phyloP scores from a whole-genome alignment of 106 monocot genomes.

The Posidonia australis region DNA sequence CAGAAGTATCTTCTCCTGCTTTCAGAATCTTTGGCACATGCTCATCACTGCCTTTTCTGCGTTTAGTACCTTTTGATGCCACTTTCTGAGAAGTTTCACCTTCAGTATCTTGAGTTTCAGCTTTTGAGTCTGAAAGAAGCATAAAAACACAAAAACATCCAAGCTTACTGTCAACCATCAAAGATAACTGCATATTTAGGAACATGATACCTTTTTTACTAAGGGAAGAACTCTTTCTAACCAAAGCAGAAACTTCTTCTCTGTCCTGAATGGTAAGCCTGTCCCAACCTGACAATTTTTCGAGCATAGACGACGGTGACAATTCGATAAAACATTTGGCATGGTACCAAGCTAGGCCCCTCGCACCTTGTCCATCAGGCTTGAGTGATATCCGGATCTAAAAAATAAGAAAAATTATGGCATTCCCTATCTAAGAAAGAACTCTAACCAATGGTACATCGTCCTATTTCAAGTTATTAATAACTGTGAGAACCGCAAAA shows the following conservation, averaged over 20 bases:
- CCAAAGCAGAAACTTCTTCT: constrained; percentile 29
- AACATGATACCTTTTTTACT: constrained; percentile 28
- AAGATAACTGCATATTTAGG: background rate
- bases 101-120: constrained; percentile 11
- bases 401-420: background rate
- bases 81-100: constrained; percentile 11
- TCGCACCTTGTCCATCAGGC: constrained; percentile 54
- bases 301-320: constrained; percentile 45
- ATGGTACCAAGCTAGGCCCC: constrained; percentile 61
- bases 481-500: too few relatives aligned
- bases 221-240: constrained; percentile 20
- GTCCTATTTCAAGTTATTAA: too few relatives aligned
- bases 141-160: background rate
- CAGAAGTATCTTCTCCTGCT: constrained; percentile 20
- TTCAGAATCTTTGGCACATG: constrained; percentile 36
- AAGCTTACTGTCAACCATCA: background rate
- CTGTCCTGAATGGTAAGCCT: constrained; percentile 57
- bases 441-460: too few relatives aligned
- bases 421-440: too few relatives aligned
- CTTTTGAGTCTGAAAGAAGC: constrained; percentile 8
- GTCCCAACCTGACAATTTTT: constrained; percentile 75
- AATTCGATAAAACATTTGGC: constrained; percentile 53
- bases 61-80: constrained; percentile 46
- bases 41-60: constrained; percentile 37
- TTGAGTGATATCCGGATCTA: constrained; percentile 83